These are phyloP conservation scores for Termitomyces sp. DNA, from an alignment of 768 basidiomycete genomes.

Conservation along the genomic window DNA sequence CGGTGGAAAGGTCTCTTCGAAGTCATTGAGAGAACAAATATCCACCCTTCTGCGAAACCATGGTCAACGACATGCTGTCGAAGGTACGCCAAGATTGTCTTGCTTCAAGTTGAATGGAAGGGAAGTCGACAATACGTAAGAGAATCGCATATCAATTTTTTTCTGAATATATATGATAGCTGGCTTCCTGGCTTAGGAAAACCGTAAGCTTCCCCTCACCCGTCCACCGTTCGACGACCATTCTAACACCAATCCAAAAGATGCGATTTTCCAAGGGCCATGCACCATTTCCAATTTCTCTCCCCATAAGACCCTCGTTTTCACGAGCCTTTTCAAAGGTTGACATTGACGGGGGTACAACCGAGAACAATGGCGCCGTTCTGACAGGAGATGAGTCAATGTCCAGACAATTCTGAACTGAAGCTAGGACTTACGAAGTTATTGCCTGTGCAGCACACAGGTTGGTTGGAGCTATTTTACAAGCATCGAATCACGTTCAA, in stretches of 20 bases:
- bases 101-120: background rate
- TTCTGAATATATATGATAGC: background rate
- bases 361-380: background rate
- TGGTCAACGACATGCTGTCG: background rate
- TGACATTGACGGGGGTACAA: slow-evolving; percentile 6
- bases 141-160: background rate
- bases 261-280: background rate
- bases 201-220: background rate
- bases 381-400: background rate
- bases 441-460: slow-evolving; percentile 18
- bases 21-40: background rate
- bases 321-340: background rate
- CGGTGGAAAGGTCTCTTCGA: too few relatives aligned
- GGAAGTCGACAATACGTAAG: background rate
- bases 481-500: background rate
- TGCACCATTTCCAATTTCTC: background rate
- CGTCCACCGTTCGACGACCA: background rate
- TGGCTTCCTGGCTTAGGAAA: background rate
- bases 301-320: background rate
- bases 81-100: background rate
- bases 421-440: slow-evolving; percentile 12
- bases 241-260: too few relatives aligned
- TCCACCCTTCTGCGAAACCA: background rate
- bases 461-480: slow-evolving; percentile 6
- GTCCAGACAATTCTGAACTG: too few relatives aligned